Evolutionary conservation across 2,329 filamentous ascomycete species (phyloP).

Genomic region (Arthroderma uncinatum): DNA sequence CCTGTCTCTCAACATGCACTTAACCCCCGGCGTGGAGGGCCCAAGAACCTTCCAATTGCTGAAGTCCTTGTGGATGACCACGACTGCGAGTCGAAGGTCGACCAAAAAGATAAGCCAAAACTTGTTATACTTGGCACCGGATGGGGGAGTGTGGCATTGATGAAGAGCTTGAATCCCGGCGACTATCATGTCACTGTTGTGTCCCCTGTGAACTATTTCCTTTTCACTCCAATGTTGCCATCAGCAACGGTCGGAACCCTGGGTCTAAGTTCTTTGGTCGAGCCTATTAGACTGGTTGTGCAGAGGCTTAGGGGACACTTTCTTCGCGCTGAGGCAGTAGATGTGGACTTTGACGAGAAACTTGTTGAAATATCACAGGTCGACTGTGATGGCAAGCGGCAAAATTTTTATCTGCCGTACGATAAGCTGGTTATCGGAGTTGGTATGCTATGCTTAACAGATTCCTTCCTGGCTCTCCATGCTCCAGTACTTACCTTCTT

Average conservation of each 20-base stretch:
- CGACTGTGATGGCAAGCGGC: slow-evolving; percentile 59
- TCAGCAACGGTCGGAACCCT: slow-evolving; percentile 94
- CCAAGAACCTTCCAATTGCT: slow-evolving; percentile 88
- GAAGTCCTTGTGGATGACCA: slow-evolving; percentile 83
- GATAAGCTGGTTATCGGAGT: slow-evolving; percentile 92
- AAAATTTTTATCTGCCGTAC: slow-evolving; percentile 86
- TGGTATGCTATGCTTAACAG: slow-evolving; percentile 34
- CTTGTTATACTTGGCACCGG: slow-evolving; percentile 87
- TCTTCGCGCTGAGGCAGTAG: slow-evolving; percentile 71
- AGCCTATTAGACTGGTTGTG: slow-evolving; percentile 81
- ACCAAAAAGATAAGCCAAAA: slow-evolving; percentile 76
- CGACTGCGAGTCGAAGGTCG: slow-evolving; percentile 58
- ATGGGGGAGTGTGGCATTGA: slow-evolving; percentile 83
- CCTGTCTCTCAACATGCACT: slow-evolving; percentile 76
- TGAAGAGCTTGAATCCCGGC: slow-evolving; percentile 80
- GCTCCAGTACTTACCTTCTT: neutral
- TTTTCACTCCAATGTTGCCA: slow-evolving; percentile 96
- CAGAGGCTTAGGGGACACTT: slow-evolving; percentile 73
- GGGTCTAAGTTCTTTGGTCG: slow-evolving; percentile 79
- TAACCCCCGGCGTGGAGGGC: slow-evolving; percentile 68
- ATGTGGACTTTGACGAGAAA: slow-evolving; percentile 85
- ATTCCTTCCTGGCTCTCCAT: neutral
- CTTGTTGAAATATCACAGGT: slow-evolving; percentile 73
- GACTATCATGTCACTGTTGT: slow-evolving; percentile 95
- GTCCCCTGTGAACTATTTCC: slow-evolving; percentile 88